These are phyloP conservation scores for Saccharomycopsis sp. DNA, from an alignment of 805 yeast genomes.

Conservation along the genomic window DNA sequence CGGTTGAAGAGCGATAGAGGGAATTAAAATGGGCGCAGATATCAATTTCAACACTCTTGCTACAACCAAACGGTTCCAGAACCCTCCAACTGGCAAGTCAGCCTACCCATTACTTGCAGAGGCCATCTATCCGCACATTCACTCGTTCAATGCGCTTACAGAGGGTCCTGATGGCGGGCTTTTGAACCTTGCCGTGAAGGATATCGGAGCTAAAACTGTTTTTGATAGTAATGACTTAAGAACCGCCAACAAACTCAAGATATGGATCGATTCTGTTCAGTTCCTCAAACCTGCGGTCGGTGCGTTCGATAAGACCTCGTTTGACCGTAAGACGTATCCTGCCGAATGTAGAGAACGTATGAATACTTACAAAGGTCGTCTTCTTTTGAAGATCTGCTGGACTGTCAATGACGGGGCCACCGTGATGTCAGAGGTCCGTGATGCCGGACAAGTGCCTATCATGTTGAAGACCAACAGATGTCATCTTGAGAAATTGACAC, in stretches of 20 bases:
- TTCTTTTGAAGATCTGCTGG: constrained; percentile 78
- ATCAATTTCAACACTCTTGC: constrained; percentile 62
- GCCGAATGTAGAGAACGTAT: constrained; percentile 87
- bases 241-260: constrained; percentile 76
- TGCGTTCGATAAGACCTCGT: constrained; percentile 60
- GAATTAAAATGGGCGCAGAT: constrained; percentile 1
- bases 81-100: constrained; percentile 84
- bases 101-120: constrained; percentile 78
- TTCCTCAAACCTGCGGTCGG: constrained; percentile 78
- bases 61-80: constrained; percentile 75
- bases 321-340: constrained; percentile 76
- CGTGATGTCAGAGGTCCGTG: constrained; percentile 65
- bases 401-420: constrained; percentile 84
- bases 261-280: constrained; percentile 86
- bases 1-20: not conserved
- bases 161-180: constrained; percentile 85
- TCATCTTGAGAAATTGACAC: constrained; percentile 78
- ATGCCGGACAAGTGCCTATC: constrained; percentile 84
- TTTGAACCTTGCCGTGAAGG: constrained; percentile 76
- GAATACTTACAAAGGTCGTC: constrained; percentile 71
- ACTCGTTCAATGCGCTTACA: constrained; percentile 91
- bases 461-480: constrained; percentile 91
- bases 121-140: constrained; percentile 92
- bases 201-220: constrained; percentile 79
- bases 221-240: constrained; percentile 74